Evolutionary conservation across 148 eudicot species (phyloP), one percentile per base, ranked within the genome.

Genomic region (Amaranthus hypochondriacus): DNA sequence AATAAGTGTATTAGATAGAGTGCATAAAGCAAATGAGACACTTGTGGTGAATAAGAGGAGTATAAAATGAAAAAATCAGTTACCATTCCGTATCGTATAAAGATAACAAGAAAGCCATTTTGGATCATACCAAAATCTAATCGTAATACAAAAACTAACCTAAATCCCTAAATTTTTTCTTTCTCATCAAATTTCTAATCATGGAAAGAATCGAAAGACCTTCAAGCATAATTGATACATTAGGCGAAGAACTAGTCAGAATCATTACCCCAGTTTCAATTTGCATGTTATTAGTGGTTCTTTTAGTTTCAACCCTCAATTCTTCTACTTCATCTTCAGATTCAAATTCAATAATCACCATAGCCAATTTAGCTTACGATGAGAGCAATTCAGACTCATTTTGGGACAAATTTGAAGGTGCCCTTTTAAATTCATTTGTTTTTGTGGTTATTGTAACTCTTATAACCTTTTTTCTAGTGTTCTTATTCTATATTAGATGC

Each of bases 231-330:
- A 81, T 92, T 15, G 89, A 89, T 74, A 76, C 92, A 48, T 64
- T 90, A 44, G 99, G 99, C 6, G 97, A 92, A 83, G 99, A 95
- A 78, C 87, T 92, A 75, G 72, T 90, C 77, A 77, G 94, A 84
- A 96, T 96, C 68, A 48, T 96, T 70, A 83, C 88, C 54, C 96
- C 99, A 58, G 99, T 96, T 67, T 85, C 97, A 72, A 84, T 88
- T 60, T 96, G 97, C 82, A 96, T 96, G 99, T 73, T 87, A 9
- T 72, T 83, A 70, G 97, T 92, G 7, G 97, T 96, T 42, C 69
- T 90, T 55, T 72, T 96, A 5, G 96, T 92, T 51, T 71, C 85
- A 61, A 65, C 83, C 49, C 80, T 96, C 52, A 79, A 76, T 76
- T 44, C 74, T 56, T 81, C 76, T 48, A 74, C 88, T 9, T 56